Conservation (phyloP, 345 rosid genomes). For the Durio zibethinus region DNA sequence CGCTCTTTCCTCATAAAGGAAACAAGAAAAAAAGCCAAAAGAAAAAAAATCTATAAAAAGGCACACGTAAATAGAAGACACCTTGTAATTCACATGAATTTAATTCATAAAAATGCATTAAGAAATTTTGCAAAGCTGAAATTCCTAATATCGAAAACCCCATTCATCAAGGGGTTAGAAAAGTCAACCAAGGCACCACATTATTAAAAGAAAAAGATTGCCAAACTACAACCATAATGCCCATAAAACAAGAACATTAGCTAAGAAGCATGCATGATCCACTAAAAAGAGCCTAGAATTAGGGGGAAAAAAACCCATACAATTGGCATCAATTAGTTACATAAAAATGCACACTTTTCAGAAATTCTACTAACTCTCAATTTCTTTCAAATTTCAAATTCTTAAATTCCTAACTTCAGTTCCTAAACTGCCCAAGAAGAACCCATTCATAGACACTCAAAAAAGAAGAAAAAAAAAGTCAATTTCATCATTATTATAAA, state of each 20-base stretch:
- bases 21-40: not conserved
- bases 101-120: not conserved
- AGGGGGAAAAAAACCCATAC: not conserved
- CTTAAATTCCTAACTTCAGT: not conserved
- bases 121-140: not conserved
- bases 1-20: not conserved
- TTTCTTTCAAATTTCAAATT: not conserved
- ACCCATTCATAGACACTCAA: not conserved
- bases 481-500: not conserved
- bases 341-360: not conserved
- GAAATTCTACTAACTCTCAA: not conserved
- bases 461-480: not conserved
- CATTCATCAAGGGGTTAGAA: conserved; percentile 1
- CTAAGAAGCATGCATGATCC: not conserved
- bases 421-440: not conserved
- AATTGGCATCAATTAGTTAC: not conserved
- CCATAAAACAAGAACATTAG: not conserved
- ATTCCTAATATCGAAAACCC: not conserved
- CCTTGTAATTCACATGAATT: conserved; percentile 1
- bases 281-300: not conserved
- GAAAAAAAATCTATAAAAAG: not conserved
- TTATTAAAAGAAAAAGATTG: not conserved
- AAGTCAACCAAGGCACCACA: not conserved
- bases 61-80: not conserved
- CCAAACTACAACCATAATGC: not conserved